Evolutionary conservation across 192 early-diverging fungal genomes (phyloP), one percentile per base, ranked within the genome.

Genomic region (Linderina pennispora): DNA sequence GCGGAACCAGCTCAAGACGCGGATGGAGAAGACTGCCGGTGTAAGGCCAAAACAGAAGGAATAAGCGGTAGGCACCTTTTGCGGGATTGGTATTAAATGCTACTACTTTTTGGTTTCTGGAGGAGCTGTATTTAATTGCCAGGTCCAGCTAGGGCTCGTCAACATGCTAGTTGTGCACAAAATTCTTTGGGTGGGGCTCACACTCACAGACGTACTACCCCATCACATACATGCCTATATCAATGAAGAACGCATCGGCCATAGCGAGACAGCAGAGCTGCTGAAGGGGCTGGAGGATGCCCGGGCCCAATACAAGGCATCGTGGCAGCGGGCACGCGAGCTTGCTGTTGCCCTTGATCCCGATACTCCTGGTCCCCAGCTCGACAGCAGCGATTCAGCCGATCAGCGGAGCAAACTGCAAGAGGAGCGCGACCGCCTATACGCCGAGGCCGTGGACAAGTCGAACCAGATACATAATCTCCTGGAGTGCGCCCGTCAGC

Each of bases 401-500:
- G n/a, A n/a, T n/a, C n/a, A n/a, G n/a, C n/a, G n/a, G n/a, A n/a
- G n/a, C n/a, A 18, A 17, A 14, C 45, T 66, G 4, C 58, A 49
- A 22, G 11, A 18, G 24, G 58, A 61, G 20, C 52, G 65, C 11
- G 43, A 56, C 26, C 20, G 17, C 33, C 31, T 68, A 23, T 40
- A 46, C 34, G 37, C 15, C 13, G 48, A 61, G 36, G 58, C 65
- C 17, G 45, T 56, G 6, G 58, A 50, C 17, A 61, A 45, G 22
- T 55, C 65, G 0, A 49, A 61, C 16, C 45, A 68, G 35, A 51
- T 68, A 3, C 48, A 49, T 14, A 40, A 23, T 44, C 45, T 68
- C 16, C 32, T 68, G 20, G 58, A 56, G 44, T 68, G 58, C 34
- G 58, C 55, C 18, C 58, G 58, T 9, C 65, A 68, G 45, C 26